Evolutionary conservation across 2,329 filamentous ascomycete species (phyloP).

Genomic region (Trichoderma arundinaceum): DNA sequence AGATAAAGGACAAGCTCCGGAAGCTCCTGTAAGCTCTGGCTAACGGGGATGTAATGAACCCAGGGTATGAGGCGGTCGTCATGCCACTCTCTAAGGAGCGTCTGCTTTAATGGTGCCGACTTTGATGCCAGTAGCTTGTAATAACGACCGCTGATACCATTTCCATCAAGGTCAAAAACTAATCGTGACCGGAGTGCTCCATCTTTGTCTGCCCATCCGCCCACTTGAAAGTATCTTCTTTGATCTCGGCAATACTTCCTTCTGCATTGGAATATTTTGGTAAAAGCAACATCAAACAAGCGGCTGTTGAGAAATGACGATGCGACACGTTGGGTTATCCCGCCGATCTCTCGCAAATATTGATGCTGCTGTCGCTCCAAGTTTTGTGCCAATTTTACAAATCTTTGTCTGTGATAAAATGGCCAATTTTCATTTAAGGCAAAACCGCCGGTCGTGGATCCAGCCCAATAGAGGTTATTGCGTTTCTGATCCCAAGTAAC

Average conservation of each 20-base stretch:
- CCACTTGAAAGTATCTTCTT: conserved; percentile 40
- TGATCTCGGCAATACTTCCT: conserved; percentile 46
- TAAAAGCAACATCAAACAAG: conserved; percentile 54
- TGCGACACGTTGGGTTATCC: conserved; percentile 32
- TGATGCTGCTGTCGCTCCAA: conserved; percentile 36
- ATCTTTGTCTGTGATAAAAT: conserved; percentile 55
- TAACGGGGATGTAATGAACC: conserved; percentile 63
- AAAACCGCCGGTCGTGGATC: conserved; percentile 59
- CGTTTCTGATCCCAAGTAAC: conserved; percentile 55
- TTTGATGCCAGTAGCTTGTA: conserved; percentile 56
- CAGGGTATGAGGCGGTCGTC: conserved; percentile 61
- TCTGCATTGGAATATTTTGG: conserved; percentile 53
- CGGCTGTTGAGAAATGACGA: conserved; percentile 46
- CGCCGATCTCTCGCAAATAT: conserved; percentile 43
- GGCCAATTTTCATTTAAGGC: conserved; percentile 46
- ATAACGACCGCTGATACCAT: conserved; percentile 60
- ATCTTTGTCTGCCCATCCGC: conserved; percentile 44
- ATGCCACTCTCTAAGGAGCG: conserved; percentile 62
- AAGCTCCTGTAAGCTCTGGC: conserved; percentile 55
- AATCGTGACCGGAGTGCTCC: conserved; percentile 48
- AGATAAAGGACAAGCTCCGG: conserved; percentile 58
- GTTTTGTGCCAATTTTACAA: conserved; percentile 48
- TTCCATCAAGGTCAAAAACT: conserved; percentile 61
- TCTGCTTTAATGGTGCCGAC: conserved; percentile 57
- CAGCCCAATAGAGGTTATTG: conserved; percentile 62